Base-by-base conservation (phyloP, 2,329 filamentous ascomycete genomes). In the Colletotrichum plurivorum region DNA sequence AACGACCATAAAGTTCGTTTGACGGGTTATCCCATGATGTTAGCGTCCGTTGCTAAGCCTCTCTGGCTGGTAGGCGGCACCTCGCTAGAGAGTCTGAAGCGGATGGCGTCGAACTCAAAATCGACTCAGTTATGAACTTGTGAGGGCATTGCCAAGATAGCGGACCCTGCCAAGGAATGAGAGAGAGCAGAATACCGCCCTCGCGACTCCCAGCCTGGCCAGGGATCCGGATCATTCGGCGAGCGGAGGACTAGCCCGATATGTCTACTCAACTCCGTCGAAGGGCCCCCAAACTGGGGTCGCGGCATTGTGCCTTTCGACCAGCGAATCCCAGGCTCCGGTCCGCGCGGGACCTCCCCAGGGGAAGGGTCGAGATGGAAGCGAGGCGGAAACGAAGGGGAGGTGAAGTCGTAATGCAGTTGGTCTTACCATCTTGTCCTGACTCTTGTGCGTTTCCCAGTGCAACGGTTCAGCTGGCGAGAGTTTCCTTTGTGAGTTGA, bases 251-350 rank as follows among this genome's bases (percentile, higher is more conserved):
- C 43, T 27, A 52, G 48, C 43, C 41, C 13, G 13, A 39, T 45
- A 8, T 41, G 43, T 54, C 18, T 16, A 41, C 2, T 25, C 39
- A 27, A 4, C 13, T 18, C 49, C 43, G 10, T 39, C 45, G 3
- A n/a, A 2, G n/a, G 41, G n/a, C 22, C 6, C 39, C 48, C 18
- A 49, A 22, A 8, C 18, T 52, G 18, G 25, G 22, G 22, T 31
- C 12, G 60, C 54, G 43, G 66, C 66, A 65, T 45, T 53, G 53
- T 58, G 64, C 64, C 59, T 57, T 31, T 45, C 13, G 15, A 36
- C 25, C 43, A 27, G 36, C 25, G 13, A 22, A 20, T 25, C 46
- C 36, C 39, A 43, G 58, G 13, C 31, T 18, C 20, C 36, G 59
- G 16, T 41, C 5, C 48, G 20, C 20, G 36, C 59, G 16, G n/a